Evolutionary conservation across 140 eudicot species (phyloP).

Genomic region (Anethum foeniculum): DNA sequence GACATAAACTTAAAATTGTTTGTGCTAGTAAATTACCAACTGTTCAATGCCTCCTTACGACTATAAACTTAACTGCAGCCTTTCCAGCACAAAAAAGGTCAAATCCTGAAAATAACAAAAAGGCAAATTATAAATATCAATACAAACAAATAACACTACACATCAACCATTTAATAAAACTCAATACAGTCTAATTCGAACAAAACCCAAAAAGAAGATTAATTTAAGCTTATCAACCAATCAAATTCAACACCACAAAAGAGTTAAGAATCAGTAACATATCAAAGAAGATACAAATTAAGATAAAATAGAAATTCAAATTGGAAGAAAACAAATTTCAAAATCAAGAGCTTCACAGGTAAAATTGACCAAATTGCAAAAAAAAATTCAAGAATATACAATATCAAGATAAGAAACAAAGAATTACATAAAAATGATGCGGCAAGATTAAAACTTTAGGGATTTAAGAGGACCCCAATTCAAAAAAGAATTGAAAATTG

Average conservation of each 20-base stretch:
- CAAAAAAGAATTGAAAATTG: background rate
- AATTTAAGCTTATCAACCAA: background rate
- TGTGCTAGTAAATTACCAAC: slow-evolving; percentile 2
- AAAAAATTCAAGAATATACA: background rate
- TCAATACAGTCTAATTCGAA: background rate
- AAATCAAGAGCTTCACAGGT: background rate
- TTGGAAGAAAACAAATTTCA: background rate
- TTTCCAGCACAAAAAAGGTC: background rate
- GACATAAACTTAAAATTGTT: background rate
- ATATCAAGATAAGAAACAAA: background rate
- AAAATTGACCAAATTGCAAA: background rate
- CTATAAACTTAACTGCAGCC: background rate
- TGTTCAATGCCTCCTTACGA: background rate
- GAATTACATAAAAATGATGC: background rate
- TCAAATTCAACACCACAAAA: background rate
- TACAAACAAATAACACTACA: background rate
- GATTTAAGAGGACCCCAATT: background rate
- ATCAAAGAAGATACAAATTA: background rate
- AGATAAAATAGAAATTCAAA: background rate
- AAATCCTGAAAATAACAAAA: background rate
- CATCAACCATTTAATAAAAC: background rate
- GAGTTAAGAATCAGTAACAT: background rate
- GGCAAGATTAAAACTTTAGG: background rate
- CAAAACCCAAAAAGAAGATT: background rate
- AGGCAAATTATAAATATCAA: background rate